Evolutionary conservation across 2,329 filamentous ascomycete genomes (phyloP), one percentile per base, ranked within the genome.

Genomic region (Fusarium drepaniforme): DNA sequence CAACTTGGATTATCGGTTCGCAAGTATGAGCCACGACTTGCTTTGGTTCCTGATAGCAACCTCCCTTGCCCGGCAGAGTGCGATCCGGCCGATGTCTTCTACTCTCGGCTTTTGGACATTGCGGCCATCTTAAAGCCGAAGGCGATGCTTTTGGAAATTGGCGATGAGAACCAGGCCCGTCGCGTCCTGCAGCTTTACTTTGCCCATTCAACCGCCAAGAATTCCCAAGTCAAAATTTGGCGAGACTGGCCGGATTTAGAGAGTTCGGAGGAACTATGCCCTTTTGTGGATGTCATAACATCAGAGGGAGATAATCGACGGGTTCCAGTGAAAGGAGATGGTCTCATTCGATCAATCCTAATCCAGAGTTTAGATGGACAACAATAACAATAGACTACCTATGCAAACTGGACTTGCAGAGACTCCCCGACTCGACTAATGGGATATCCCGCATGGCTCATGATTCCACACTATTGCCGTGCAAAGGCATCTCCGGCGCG

Each of bases 1-100:
- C 82, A 86, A 37, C 75, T 87, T 53, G 90, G 89, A 9, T 95
- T 94, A 78, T 96, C 94, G 15, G 96, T 98, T 35, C 90, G 95
- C 18, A 91, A 91, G 56, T 95, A 91, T 80, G 97, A 99, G 83
- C 97, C 97, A 5, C 90, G 86, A 73, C 83, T 94, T 15, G 97
- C 97, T 1, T 87, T 98, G 16, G 94, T 98, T 12, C 89, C 89
- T 0, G 73, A 74, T 16, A 67, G 79, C 3, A 67, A 67, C 51
- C 66, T 84, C 5, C 75, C 80, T 13, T 63, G 75, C 12, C 82
- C 84, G 5, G 30, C 67, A 13, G 76, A 77, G 12, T 85, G 84
- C 75, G 67, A 75, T 8, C 80, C 79, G 46, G 86, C 88, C 67
- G 85, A 91, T 64, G 82, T 89, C 2, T 97, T 97, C 80, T 97